Percentiles rank a stretch among this genome's conserved stretches.
These are phyloP conservation scores for Coemansia sp. DNA, from an alignment of 192 early-diverging fungal genomes.

Conservation along the genomic window DNA sequence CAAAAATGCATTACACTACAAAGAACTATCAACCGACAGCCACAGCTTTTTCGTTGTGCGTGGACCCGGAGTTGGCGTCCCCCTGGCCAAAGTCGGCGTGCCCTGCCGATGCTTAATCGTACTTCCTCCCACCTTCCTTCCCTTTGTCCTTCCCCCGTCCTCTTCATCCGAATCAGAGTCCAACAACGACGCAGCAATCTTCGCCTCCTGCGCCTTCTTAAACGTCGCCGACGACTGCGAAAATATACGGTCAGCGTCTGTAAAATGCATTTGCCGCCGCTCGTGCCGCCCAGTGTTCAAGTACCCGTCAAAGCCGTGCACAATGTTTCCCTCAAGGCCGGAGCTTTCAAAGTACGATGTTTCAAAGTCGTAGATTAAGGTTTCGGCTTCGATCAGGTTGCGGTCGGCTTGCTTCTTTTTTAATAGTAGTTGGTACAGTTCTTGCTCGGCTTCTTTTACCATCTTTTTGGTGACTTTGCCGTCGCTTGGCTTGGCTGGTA, in stretches of 20 bases:
- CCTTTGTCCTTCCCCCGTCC: conserved; percentile 1
- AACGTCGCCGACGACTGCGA: conserved; percentile 69
- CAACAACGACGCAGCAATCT: conserved; percentile 45
- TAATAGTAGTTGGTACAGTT: conserved; percentile 67
- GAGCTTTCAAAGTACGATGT: conserved; percentile 89
- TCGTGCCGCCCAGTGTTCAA: conserved; percentile 62
- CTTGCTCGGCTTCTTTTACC: conserved; percentile 73
- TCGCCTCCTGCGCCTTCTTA: conserved; percentile 53
- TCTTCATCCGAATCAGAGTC: conserved; percentile 50
- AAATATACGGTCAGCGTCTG: conserved; percentile 81
- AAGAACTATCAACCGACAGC: conserved; percentile 32
- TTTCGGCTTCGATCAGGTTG: conserved; percentile 70
- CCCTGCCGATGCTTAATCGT: conserved; percentile 46
- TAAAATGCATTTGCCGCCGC: conserved; percentile 63
- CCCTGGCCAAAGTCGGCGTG: conserved; percentile 22
- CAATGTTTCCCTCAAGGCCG: conserved; percentile 79
- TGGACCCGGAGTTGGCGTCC: conserved; percentile 27
- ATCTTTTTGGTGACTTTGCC: conserved; percentile 55
- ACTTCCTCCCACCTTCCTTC: conserved; percentile 30
- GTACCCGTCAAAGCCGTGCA: conserved; percentile 87
- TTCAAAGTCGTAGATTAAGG: conserved; percentile 82
- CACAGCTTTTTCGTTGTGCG: conserved; percentile 42
- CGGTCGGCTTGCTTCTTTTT: conserved; percentile 82
- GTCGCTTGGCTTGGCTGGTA: conserved; percentile 14
- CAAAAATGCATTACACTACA: neutral